Conservation (phyloP, 371 early-diverging fungal genomes). For the Rhizopus delemar region DNA sequence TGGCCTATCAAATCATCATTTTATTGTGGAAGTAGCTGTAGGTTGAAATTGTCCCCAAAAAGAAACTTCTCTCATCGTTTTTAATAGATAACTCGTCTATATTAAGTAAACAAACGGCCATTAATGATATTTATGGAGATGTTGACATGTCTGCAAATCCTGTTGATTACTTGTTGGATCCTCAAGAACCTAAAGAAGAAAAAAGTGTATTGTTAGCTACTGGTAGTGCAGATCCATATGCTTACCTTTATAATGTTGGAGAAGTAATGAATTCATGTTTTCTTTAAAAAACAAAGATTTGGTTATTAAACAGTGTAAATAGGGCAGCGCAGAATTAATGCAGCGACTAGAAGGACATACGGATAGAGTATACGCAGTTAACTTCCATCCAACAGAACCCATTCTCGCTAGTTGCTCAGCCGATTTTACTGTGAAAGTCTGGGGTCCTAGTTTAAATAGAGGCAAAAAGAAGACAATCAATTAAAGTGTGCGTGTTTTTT, state of each 20-base stretch:
- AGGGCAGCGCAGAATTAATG: slow-evolving; percentile 71
- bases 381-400: slow-evolving; percentile 83
- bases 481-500: slow-evolving; percentile 10
- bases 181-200: slow-evolving; percentile 55
- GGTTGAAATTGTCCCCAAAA: neutral
- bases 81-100: slow-evolving; percentile 49
- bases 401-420: slow-evolving; percentile 82
- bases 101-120: slow-evolving; percentile 31
- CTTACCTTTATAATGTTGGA: slow-evolving; percentile 79
- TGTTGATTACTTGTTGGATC: slow-evolving; percentile 38
- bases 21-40: slow-evolving; percentile 74
- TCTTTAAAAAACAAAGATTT: neutral
- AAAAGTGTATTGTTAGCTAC: slow-evolving; percentile 76
- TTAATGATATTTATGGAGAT: slow-evolving; percentile 45
- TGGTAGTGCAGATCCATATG: slow-evolving; percentile 85
- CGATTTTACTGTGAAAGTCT: slow-evolving; percentile 81
- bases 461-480: slow-evolving; percentile 50
- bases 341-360: slow-evolving; percentile 86
- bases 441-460: slow-evolving; percentile 61
- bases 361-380: slow-evolving; percentile 82
- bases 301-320: neutral
- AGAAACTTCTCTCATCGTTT: too few species aligned
- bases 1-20: slow-evolving; percentile 89
- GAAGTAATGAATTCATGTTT: slow-evolving; percentile 41
- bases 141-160: slow-evolving; percentile 32